Base-by-base conservation (phyloP, 257 asterid species). In the Voacanga thouarsii region DNA sequence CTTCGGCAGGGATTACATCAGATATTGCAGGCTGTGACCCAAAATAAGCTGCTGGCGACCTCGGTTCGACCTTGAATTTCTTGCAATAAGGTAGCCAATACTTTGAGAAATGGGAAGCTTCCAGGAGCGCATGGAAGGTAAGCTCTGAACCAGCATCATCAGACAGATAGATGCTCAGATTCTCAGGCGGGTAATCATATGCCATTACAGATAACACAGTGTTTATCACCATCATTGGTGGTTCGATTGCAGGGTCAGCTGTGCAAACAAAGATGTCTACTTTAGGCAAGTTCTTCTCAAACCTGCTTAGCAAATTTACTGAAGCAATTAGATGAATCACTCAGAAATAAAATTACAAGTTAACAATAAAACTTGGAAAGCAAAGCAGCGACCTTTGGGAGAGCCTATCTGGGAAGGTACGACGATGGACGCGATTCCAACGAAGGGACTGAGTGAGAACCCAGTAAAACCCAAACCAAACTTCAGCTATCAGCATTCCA, bases 171-270 rank as follows among this genome's bases (percentile, higher is more conserved):
- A 94, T 92, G 1, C 93, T 82, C 8, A 94, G 92, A 51, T 87
- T 94, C 82, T 94, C 92, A 19, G 92, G 83, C 24, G 96, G 98
- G 72, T 92, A 92, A 64, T 92, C 94, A 61, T 94, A 94, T 1
- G 96, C 92, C 96, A 94, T 89, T 23, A 90, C 97, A 0, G 97
- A 94, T 37, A 94, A 79, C 71, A 94, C 97, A 10, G 98, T 94
- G 82, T 89, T 91, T 24, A 92, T 83, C 86, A 94, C 98, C 93
- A 94, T 83, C 16, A 85, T 64, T 55, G 97, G 97, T 50, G 97
- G 97, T 94, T 94, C 98, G 26, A 90, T 81, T 11, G 21, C 57
- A 0, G 95, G 97, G 82, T 94, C 96, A 33, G 98, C 98, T 0
- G 98, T 94, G 88, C 98, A 94, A 0, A 94, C 97, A 50, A 94